Percentiles rank a stretch among this genome's conserved stretches.
These are phyloP conservation scores for Zymoseptoria ardabiliae DNA, from an alignment of 2,329 filamentous ascomycete species.

Conservation along the genomic window DNA sequence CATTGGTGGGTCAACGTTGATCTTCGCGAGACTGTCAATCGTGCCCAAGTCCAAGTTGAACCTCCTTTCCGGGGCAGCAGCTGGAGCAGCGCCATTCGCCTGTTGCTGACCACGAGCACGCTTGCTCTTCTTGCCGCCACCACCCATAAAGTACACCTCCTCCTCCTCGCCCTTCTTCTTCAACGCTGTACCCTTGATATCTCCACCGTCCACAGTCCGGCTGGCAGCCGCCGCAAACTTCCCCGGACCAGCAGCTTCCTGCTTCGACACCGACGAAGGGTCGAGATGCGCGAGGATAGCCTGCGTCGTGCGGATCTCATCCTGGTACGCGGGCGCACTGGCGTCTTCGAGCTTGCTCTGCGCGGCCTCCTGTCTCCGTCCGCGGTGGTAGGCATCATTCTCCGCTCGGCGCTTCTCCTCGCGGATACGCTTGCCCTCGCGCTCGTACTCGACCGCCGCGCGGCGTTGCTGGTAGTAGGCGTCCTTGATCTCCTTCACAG, in stretches of 20 bases:
- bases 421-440: slow-evolving; percentile 67
- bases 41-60: slow-evolving; percentile 87
- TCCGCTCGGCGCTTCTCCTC: slow-evolving; percentile 76
- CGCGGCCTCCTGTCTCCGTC: slow-evolving; percentile 68
- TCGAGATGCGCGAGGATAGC: slow-evolving; percentile 88
- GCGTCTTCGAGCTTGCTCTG: slow-evolving; percentile 72
- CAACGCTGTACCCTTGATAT: slow-evolving; percentile 76
- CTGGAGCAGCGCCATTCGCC: slow-evolving; percentile 57
- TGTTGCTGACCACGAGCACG: slow-evolving; percentile 61
- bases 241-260: slow-evolving; percentile 56
- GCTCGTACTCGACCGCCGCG: slow-evolving; percentile 76
- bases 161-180: slow-evolving; percentile 74
- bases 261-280: slow-evolving; percentile 56
- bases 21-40: slow-evolving; percentile 78
- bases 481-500: slow-evolving; percentile 82
- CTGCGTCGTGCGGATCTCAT: slow-evolving; percentile 86
- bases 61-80: slow-evolving; percentile 47
- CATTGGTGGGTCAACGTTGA: slow-evolving; percentile 83
- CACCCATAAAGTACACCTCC: slow-evolving; percentile 71
- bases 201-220: slow-evolving; percentile 77
- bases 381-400: slow-evolving; percentile 63
- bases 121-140: slow-evolving; percentile 79
- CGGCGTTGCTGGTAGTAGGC: slow-evolving; percentile 75
- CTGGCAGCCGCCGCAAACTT: slow-evolving; percentile 71
- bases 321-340: slow-evolving; percentile 78